Evolutionary conservation across 2,329 filamentous ascomycete species (phyloP).

Genomic region (Penicillium digitatum): DNA sequence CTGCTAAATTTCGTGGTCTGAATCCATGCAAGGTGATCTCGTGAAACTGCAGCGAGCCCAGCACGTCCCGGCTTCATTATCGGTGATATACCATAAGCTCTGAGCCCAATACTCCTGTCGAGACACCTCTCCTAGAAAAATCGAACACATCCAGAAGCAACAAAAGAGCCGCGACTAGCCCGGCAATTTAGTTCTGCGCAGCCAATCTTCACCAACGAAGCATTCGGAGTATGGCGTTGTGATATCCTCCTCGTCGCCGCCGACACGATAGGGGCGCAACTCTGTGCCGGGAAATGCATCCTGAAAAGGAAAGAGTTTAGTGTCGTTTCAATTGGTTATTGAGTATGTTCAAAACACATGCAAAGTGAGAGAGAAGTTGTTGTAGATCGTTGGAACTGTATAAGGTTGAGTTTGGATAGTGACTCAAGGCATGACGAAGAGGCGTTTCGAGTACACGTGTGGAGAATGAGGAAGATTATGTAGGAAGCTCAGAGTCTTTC

Average conservation of each 20-base stretch:
- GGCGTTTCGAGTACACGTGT: constrained; percentile 4
- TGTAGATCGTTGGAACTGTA: not conserved
- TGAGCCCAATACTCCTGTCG: not conserved
- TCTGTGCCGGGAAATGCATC: constrained; percentile 12
- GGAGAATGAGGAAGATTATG: not conserved
- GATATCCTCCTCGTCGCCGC: constrained; percentile 1
- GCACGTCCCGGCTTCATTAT: not conserved
- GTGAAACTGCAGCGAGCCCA: not conserved
- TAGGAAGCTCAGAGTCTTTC: not conserved
- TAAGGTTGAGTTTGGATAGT: not conserved
- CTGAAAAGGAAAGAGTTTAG: not conserved
- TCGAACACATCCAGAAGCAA: not conserved
- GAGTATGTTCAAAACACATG: not conserved
- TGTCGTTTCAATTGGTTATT: not conserved
- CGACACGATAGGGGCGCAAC: constrained; percentile 12
- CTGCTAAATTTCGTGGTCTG: constrained; percentile 16
- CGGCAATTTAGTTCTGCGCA: not conserved
- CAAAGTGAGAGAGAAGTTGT: not conserved
- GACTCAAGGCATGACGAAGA: constrained; percentile 16
- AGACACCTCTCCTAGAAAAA: not conserved
- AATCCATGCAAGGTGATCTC: not conserved
- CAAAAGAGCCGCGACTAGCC: not conserved
- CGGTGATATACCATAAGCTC: not conserved
- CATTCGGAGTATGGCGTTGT: not conserved
- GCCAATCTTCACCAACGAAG: not conserved